Percentiles rank a stretch among this genome's conserved stretches.
These are phyloP conservation scores for Periconia macrospinosa DNA, from an alignment of 2,329 filamentous ascomycete species.

Conservation along the genomic window DNA sequence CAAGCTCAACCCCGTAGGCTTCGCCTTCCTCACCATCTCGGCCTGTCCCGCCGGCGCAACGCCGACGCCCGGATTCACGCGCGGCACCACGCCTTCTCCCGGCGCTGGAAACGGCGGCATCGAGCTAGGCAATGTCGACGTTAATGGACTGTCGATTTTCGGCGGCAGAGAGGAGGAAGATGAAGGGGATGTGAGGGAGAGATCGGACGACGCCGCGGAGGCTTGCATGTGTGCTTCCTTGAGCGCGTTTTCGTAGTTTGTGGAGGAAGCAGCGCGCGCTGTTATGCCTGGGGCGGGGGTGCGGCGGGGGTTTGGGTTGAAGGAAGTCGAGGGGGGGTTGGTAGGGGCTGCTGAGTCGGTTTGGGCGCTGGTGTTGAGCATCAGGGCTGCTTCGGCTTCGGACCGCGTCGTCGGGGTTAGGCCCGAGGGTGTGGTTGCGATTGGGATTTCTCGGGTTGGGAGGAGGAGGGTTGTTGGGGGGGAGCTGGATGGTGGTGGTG, in stretches of 20 bases:
- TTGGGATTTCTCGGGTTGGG: conserved; percentile 19
- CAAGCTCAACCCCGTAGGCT: conserved; percentile 33
- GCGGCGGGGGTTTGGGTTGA: conserved; percentile 34
- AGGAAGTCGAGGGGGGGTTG: conserved; percentile 17
- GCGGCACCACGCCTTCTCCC: conserved; percentile 37
- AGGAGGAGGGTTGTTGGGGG: conserved; percentile 16
- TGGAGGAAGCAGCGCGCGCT: conserved; percentile 28
- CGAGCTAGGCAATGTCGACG: conserved; percentile 7
- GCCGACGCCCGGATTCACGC: conserved; percentile 31
- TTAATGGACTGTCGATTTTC: conserved; percentile 16
- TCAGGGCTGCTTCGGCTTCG: conserved; percentile 39
- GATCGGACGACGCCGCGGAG: conserved; percentile 27
- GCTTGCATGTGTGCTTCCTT: conserved; percentile 20
- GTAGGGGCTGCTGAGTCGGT: conserved; percentile 40
- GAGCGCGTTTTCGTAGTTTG: conserved; percentile 37
- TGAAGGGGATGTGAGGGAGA: conserved; percentile 18
- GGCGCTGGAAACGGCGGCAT: conserved; percentile 27
- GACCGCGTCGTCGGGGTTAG: conserved; percentile 40
- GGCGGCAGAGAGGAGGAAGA: conserved; percentile 6
- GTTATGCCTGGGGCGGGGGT: conserved; percentile 20
- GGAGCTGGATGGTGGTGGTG: conserved; percentile 18
- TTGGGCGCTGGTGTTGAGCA: conserved; percentile 30
- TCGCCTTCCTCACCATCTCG: conserved; percentile 32
- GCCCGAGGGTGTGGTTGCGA: conserved; percentile 32
- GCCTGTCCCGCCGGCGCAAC: conserved; percentile 18